These are phyloP conservation scores for Sicyos edulis DNA, from an alignment of 306 rosid genomes.

Conservation along the genomic window DNA sequence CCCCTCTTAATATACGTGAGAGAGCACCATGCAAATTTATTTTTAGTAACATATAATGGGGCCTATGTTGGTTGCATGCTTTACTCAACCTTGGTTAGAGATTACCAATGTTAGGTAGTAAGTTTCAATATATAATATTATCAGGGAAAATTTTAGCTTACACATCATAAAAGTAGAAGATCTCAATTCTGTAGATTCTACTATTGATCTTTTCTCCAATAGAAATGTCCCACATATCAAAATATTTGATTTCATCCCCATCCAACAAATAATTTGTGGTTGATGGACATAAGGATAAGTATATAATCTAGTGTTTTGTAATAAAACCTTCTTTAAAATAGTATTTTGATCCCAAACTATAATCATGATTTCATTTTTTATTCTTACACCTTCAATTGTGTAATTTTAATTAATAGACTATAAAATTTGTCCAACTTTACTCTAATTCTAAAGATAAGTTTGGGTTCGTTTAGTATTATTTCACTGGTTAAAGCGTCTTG, in stretches of 20 bases:
- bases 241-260: not conserved
- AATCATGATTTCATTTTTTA: no score
- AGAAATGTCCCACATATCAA: not conserved
- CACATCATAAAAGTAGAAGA: not conserved
- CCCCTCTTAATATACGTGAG: not conserved
- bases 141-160: not conserved
- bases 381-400: no score
- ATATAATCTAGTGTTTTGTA: no score
- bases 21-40: not conserved
- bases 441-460: not conserved
- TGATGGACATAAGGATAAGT: not conserved
- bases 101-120: not conserved
- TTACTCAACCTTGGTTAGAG: not conserved
- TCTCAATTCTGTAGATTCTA: not conserved
- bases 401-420: no score
- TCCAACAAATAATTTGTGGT: not conserved
- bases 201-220: not conserved
- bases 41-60: not conserved
- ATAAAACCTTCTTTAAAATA: no score
- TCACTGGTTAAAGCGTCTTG: no score
- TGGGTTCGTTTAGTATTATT: conserved; percentile 13
- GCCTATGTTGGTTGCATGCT: not conserved
- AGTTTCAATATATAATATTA: not conserved
- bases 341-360: no score
- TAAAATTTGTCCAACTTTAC: no score